These are phyloP conservation scores for Xylaria sp. DNA, from an alignment of 495 filamentous ascomycete genomes.

Conservation along the genomic window DNA sequence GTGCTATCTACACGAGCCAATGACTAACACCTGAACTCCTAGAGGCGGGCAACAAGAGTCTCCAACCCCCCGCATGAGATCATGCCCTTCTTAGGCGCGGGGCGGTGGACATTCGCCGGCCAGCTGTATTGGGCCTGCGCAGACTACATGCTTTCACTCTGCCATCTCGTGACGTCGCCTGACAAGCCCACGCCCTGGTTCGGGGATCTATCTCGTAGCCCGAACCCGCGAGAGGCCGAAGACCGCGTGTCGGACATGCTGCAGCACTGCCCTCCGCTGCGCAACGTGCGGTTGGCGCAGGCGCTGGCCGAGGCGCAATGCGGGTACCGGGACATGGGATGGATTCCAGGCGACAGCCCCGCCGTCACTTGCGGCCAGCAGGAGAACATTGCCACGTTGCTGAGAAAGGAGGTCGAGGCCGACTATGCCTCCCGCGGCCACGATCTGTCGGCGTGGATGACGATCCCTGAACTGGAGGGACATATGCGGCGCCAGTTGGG, in stretches of 20 bases:
- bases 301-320: conserved; percentile 32
- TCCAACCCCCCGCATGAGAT: conserved; percentile 29
- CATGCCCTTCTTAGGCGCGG: conserved; percentile 32
- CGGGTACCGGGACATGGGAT: conserved; percentile 31
- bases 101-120: conserved; percentile 31
- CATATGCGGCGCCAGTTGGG: conserved; percentile 33
- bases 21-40: neutral
- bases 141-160: conserved; percentile 29
- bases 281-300: conserved; percentile 27
- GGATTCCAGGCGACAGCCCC: conserved; percentile 26
- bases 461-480: conserved; percentile 28
- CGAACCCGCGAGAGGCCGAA: conserved; percentile 24
- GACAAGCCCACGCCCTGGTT: conserved; percentile 8
- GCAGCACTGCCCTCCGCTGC: conserved; percentile 30
- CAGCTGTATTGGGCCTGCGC: conserved; percentile 33
- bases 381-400: conserved; percentile 15
- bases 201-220: neutral
- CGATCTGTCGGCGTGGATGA: conserved; percentile 28
- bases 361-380: neutral
- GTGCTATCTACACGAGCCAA: neutral
- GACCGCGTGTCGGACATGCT: conserved; percentile 28
- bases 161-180: conserved; percentile 12
- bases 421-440: conserved; percentile 28
- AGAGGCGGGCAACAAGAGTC: conserved; percentile 23
- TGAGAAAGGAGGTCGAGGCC: conserved; percentile 23